phyloP scores from a whole-genome alignment of 305 asterid species.

The Salvia sclarea region DNA sequence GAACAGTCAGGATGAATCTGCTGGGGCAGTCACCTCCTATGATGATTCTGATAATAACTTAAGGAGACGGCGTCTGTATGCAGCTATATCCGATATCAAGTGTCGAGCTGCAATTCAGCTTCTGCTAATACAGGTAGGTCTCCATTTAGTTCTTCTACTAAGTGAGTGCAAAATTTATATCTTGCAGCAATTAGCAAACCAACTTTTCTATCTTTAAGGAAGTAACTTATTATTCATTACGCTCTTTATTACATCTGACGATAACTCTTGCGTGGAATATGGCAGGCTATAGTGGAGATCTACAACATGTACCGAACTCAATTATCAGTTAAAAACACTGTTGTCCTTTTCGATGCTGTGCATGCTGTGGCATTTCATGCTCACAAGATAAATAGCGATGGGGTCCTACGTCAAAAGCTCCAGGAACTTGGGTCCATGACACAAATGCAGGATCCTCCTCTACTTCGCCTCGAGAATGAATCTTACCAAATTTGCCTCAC shows the following conservation, averaged over 20 bases:
- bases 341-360: constrained; percentile 74
- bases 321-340: constrained; percentile 60
- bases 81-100: constrained; percentile 78
- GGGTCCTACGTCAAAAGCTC: constrained; percentile 62
- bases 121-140: constrained; percentile 80
- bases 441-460: constrained; percentile 99
- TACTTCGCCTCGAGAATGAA: constrained; percentile 95
- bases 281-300: constrained; percentile 92
- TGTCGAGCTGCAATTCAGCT: constrained; percentile 98
- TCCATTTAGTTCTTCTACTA: constrained; percentile 8
- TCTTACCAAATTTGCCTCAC: constrained; percentile 92
- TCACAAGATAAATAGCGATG: constrained; percentile 73
- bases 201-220: too few species aligned
- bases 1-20: constrained; percentile 56
- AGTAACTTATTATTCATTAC: background rate
- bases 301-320: constrained; percentile 77
- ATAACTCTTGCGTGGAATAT: constrained; percentile 30
- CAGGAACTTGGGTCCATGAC: constrained; percentile 78
- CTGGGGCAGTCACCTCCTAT: constrained; percentile 46
- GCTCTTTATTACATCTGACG: constrained; percentile 25
- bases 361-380: constrained; percentile 83
- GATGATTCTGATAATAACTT: constrained; percentile 58
- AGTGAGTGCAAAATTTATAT: background rate
- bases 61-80: constrained; percentile 62
- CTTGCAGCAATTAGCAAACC: too few species aligned